Percentiles rank a stretch among this genome's conserved stretches.
These are phyloP conservation scores for Fusarium oligoseptatum DNA, from an alignment of 2,329 filamentous ascomycete species.

Conservation along the genomic window DNA sequence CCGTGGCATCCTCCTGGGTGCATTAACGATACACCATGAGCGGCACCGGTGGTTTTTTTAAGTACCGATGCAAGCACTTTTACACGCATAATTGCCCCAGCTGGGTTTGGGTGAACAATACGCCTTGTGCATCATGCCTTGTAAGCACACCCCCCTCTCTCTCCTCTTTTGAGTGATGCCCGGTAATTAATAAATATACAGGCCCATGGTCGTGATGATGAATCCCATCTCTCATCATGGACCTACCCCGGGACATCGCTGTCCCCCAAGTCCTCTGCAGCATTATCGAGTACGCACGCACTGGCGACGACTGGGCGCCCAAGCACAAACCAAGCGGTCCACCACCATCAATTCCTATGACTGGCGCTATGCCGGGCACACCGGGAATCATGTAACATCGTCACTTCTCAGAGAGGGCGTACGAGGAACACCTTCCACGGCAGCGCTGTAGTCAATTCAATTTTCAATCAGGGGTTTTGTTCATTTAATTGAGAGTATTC, in stretches of 20 bases:
- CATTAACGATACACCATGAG: conserved; percentile 45
- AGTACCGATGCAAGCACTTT: conserved; percentile 69
- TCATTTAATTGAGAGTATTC: too few relatives aligned
- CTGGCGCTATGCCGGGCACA: conserved; percentile 47
- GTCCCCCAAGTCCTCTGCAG: conserved; percentile 62
- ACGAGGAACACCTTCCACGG: conserved; percentile 14
- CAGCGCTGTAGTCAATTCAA: too few relatives aligned
- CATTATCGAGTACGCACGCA: conserved; percentile 61
- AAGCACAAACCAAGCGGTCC: conserved; percentile 48
- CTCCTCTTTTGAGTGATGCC: conserved; percentile 26
- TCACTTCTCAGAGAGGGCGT: conserved; percentile 35
- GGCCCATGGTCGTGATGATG: conserved; percentile 65
- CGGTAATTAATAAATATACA: conserved; percentile 38
- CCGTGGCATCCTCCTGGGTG: conserved; percentile 7
- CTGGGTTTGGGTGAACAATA: conserved; percentile 67
- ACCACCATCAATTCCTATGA: conserved; percentile 47
- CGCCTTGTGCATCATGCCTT: conserved; percentile 63
- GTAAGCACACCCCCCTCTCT: conserved; percentile 52
- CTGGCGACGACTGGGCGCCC: conserved; percentile 56
- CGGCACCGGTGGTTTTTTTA: conserved; percentile 61
- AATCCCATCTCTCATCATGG: conserved; percentile 44
- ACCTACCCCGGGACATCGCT: conserved; percentile 57
- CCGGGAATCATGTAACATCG: conserved; percentile 42
- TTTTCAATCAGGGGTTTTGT: too few relatives aligned
- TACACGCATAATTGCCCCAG: conserved; percentile 64